Percentiles rank a stretch among this genome's conserved stretches.
Evolutionary conservation across 257 asterid genomes (phyloP).

Genomic region (Voacanga thouarsii): DNA sequence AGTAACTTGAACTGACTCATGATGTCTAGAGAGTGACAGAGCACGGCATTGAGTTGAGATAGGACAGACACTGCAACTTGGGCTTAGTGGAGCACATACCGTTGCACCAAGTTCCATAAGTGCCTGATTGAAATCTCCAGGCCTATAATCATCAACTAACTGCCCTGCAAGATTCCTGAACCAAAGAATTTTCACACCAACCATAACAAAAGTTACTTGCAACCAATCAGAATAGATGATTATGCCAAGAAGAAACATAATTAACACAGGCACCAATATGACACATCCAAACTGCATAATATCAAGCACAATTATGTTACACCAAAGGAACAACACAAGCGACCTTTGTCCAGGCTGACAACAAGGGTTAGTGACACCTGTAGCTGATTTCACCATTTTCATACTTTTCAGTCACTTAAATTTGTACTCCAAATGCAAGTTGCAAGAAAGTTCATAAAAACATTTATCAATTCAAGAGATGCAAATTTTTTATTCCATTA

Average conservation of each 20-base stretch:
- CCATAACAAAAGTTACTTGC: neutral
- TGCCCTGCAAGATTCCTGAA: slow-evolving; percentile 75
- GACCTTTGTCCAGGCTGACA: neutral
- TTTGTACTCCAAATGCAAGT: neutral
- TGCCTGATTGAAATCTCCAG: slow-evolving; percentile 98
- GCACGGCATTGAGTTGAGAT: slow-evolving; percentile 72
- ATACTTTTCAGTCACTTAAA: neutral
- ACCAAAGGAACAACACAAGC: neutral
- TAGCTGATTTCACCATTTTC: neutral
- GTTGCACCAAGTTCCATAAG: slow-evolving; percentile 99
- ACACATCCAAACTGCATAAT: neutral
- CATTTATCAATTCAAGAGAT: neutral
- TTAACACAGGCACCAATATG: neutral
- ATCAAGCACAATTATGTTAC: neutral
- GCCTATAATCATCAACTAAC: slow-evolving; percentile 82
- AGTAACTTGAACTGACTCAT: slow-evolving; percentile 65
- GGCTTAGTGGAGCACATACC: slow-evolving; percentile 50
- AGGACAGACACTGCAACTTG: slow-evolving; percentile 79
- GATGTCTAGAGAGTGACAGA: slow-evolving; percentile 44
- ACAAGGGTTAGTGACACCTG: neutral
- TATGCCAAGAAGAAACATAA: neutral
- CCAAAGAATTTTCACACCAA: slow-evolving; percentile 16
- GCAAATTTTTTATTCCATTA: neutral
- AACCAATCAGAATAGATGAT: neutral
- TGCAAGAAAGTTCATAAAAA: neutral